A percentile compares a stretch with the other conserved stretches of the same genome.
Conservation (phyloP, 164 flowering plant genomes). For the Vitis labrusca region DNA sequence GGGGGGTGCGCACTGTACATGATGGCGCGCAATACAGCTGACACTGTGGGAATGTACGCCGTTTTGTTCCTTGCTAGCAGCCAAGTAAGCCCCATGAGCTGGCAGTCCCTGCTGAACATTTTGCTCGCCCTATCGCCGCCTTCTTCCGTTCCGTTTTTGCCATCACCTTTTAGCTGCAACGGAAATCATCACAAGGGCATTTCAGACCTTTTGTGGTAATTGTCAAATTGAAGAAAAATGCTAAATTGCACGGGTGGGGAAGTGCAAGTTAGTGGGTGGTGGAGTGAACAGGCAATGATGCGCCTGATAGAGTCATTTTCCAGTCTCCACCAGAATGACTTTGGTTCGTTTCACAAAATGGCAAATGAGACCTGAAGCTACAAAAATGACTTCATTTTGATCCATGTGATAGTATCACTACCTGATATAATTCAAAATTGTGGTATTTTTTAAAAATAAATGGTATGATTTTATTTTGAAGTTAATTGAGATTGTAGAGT, state of each 20-base stretch:
- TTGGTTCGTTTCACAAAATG: background rate
- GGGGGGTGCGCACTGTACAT: constrained; percentile 92
- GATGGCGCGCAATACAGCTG: constrained; percentile 93
- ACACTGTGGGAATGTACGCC: constrained; percentile 93
- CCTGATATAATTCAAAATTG: background rate
- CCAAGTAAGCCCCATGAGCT: constrained; percentile 98
- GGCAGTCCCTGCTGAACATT: constrained; percentile 85
- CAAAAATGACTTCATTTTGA: background rate
- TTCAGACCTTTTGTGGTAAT: constrained; percentile 7
- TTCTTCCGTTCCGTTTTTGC: constrained; percentile 36
- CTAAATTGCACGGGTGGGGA: background rate
- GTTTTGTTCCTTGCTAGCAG: constrained; percentile 88
- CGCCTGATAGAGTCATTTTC: constrained; percentile 5
- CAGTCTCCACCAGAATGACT: background rate
- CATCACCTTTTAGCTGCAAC: constrained; percentile 50
- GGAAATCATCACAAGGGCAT: background rate
- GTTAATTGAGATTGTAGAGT: too few species aligned
- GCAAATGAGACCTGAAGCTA: background rate
- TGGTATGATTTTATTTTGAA: too few species aligned
- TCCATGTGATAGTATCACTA: background rate
- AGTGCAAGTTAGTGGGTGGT: too few species aligned
- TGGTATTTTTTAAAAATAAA: too few species aligned
- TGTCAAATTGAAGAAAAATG: background rate
- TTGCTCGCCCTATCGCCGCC: constrained; percentile 58
- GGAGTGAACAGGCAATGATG: background rate